These are phyloP conservation scores for Solanum dulcamara DNA, from an alignment of 257 asterid genomes.

Conservation along the genomic window DNA sequence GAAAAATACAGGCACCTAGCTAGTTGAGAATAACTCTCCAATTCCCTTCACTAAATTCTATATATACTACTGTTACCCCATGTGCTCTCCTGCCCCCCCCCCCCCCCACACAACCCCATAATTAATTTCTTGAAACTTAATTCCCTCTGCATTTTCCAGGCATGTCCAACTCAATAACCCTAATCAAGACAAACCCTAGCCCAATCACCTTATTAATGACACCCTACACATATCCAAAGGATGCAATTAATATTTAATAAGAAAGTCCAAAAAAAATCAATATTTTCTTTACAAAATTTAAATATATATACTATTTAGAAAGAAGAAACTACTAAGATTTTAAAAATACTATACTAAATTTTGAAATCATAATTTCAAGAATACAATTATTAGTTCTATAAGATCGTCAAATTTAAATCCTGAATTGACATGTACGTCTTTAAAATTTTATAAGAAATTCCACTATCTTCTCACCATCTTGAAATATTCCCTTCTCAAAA, in stretches of 20 bases:
- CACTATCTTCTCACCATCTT: not conserved
- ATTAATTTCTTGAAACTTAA: not conserved
- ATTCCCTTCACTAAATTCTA: slow-evolving; percentile 28
- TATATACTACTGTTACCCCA: slow-evolving; percentile 32
- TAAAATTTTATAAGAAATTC: slow-evolving; percentile 15
- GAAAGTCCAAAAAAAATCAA: not conserved
- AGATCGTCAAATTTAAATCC: not conserved
- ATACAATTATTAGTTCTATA: not conserved
- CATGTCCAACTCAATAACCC: slow-evolving; percentile 30
- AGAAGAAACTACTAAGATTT: not conserved
- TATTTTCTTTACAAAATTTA: not conserved
- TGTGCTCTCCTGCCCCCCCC: slow-evolving; percentile 32
- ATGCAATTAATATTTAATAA: not conserved
- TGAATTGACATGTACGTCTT: not conserved
- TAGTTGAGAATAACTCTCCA: slow-evolving; percentile 27
- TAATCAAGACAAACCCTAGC: slow-evolving; percentile 42
- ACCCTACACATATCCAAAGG: not conserved
- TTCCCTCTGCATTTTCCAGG: slow-evolving; percentile 38
- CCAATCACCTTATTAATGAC: slow-evolving; percentile 14
- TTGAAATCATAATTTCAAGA: not conserved
- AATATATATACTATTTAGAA: not conserved
- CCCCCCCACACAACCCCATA: not conserved
- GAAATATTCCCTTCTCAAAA: not conserved
- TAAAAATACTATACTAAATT: not conserved
- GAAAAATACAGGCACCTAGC: slow-evolving; percentile 15